Conservation (phyloP, 2,329 filamentous ascomycete species). For the Verticillium dahliae region DNA sequence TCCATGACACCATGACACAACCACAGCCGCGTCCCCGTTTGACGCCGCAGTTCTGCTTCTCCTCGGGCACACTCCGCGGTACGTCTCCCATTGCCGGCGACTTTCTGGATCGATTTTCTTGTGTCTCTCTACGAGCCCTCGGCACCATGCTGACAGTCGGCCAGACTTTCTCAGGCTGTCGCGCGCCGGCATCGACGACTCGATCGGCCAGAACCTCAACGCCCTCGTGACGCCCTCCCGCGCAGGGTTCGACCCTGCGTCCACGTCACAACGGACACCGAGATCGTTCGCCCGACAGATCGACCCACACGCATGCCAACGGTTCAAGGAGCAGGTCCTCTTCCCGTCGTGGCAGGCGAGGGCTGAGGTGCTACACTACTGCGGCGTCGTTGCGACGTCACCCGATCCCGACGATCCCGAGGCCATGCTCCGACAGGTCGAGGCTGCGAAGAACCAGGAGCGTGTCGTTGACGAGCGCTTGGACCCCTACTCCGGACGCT, state of each 20-base stretch:
- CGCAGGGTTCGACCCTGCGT: constrained; percentile 69
- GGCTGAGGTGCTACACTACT: constrained; percentile 81
- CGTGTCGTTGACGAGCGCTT: constrained; percentile 78
- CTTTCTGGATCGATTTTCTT: neutral
- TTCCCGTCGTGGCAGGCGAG: constrained; percentile 86
- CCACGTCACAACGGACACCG: constrained; percentile 59
- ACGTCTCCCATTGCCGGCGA: constrained; percentile 12
- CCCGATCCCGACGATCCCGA: constrained; percentile 86
- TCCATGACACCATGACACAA: constrained; percentile 37
- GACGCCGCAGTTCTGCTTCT: constrained; percentile 74
- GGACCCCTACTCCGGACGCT: constrained; percentile 84
- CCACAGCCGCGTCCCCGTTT: constrained; percentile 43
- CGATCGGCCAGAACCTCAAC: constrained; percentile 89
- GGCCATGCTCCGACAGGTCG: constrained; percentile 58
- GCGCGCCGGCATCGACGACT: constrained; percentile 80
- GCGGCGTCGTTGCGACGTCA: constrained; percentile 77
- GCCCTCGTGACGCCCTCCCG: constrained; percentile 71
- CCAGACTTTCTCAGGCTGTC: constrained; percentile 88
- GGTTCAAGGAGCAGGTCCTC: constrained; percentile 70
- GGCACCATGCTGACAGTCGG: neutral
- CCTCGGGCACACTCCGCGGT: constrained; percentile 63
- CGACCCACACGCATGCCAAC: constrained; percentile 54
- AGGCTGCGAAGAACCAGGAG: constrained; percentile 64
- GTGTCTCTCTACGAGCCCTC: neutral
- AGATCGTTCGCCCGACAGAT: constrained; percentile 47